Evolutionary conservation across 2,329 filamentous ascomycete genomes (phyloP).

Genomic region (Fusarium haematococcum): DNA sequence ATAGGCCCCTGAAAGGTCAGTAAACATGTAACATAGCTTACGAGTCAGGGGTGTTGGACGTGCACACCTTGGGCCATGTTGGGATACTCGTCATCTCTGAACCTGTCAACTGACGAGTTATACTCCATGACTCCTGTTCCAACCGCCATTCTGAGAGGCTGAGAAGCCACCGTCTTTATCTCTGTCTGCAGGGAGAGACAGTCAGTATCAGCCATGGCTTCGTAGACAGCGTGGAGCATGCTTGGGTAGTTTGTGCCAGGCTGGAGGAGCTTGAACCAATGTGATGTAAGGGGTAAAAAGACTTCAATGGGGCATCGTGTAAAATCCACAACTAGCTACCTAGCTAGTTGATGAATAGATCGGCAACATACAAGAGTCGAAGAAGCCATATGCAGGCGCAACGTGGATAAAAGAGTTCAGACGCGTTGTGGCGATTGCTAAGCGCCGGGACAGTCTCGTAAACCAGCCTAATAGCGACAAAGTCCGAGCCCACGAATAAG

Average conservation of each 20-base stretch:
- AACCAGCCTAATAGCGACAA: neutral
- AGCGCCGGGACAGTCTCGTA: slow-evolving; percentile 4
- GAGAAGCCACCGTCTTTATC: slow-evolving; percentile 13
- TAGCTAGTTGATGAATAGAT: neutral
- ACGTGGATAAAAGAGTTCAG: neutral
- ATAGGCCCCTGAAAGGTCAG: slow-evolving; percentile 53
- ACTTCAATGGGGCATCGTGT: neutral
- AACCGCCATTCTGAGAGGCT: slow-evolving; percentile 15
- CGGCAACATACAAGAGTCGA: slow-evolving; percentile 32
- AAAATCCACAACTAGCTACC: neutral
- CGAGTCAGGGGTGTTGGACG: neutral
- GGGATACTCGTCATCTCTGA: slow-evolving; percentile 44
- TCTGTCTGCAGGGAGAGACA: slow-evolving; percentile 18
- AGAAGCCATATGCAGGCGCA: slow-evolving; percentile 19
- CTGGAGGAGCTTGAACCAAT: neutral
- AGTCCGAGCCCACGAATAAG: neutral
- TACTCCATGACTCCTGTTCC: slow-evolving; percentile 36
- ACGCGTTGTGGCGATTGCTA: neutral
- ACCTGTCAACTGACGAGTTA: slow-evolving; percentile 39
- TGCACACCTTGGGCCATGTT: slow-evolving; percentile 43
- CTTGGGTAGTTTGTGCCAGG: neutral
- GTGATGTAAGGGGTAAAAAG: neutral
- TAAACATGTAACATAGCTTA: neutral
- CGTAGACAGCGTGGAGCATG: neutral
- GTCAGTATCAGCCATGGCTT: slow-evolving; percentile 7